These are phyloP conservation scores for Triglochin maritima DNA, from an alignment of 106 monocot genomes.

Conservation along the genomic window DNA sequence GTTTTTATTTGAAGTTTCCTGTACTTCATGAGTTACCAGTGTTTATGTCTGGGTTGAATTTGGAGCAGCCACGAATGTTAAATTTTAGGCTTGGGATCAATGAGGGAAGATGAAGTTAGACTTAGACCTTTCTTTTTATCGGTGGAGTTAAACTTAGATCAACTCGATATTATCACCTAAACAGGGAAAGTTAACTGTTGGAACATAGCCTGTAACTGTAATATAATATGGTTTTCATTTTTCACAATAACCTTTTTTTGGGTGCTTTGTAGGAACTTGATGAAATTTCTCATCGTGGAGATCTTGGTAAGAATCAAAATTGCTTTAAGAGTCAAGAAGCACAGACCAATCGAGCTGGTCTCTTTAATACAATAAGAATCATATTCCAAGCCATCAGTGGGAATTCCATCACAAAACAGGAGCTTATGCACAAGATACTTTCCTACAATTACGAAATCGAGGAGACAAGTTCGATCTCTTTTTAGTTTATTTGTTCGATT, in stretches of 20 bases:
- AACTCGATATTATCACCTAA: not conserved
- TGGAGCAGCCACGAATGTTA: no score
- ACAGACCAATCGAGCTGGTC: slow-evolving; percentile 27
- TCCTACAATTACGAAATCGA: slow-evolving; percentile 66
- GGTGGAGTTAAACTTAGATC: not conserved
- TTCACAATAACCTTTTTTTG: not conserved
- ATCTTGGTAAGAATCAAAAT: not conserved
- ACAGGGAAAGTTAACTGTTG: not conserved
- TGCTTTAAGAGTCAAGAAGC: not conserved
- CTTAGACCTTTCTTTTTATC: not conserved
- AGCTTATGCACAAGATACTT: slow-evolving; percentile 87
- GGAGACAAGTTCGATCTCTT: slow-evolving; percentile 37
- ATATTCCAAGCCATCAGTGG: slow-evolving; percentile 35
- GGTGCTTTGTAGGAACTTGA: not conserved
- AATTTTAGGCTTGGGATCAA: no score
- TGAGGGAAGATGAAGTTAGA: no score
- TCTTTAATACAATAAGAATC: slow-evolving; percentile 41
- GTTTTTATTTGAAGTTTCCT: no score
- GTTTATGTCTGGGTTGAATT: no score
- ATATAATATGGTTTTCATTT: no score
- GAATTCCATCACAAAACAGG: slow-evolving; percentile 63
- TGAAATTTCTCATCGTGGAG: not conserved
- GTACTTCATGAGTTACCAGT: no score
- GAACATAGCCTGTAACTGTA: no score
- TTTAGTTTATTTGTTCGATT: not conserved